Evolutionary conservation across 2,329 filamentous ascomycete species (phyloP), one percentile per base, ranked within the genome.

Genomic region (Epichloe festucae): DNA sequence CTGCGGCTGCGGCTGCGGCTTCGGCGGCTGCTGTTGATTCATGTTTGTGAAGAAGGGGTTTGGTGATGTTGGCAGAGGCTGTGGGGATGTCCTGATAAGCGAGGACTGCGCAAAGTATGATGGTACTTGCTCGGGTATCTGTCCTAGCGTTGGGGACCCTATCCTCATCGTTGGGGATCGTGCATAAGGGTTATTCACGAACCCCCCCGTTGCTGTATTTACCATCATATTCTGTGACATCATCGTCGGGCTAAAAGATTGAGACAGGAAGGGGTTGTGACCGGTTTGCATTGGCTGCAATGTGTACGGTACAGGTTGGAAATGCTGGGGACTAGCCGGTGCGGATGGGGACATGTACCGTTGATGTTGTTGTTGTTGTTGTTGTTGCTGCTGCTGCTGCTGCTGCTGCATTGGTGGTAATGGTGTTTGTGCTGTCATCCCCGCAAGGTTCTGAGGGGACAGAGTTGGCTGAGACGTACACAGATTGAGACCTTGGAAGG

Each of bases 401-500:
- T 69, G 68, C 39, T 70, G 58, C 12, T 38, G 51, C 15, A 38
- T 17, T 39, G 35, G 48, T 17, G 43, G 23, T 11, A 40, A 42
- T n/a, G 43, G 34, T 14, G 19, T 34, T 21, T 45, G 53, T 15
- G 45, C 27, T 15, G 35, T 40, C 17, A 45, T 40, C n/a, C 31
- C 86, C 50, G 86, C 85, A 1, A 87, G 90, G 50, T 84, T 82
- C 60, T 89, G 81, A 7, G 41, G 14, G 10, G 39, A 14, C n/a
- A 89, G 71, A 39, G 79, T 50, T 34, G 54, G 79, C 57, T 81
- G 80, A 41, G 70, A 55, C 48, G 66, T 65, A 23, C 79, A 80
- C 2, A 95, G 70, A 39, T 87, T 82, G 67, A 95, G 75, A 55
- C 79, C 81, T 62, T 90, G 84, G 61, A 95, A 86, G 1, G 85